Percentiles rank a stretch among this genome's conserved stretches.
phyloP scores from a whole-genome alignment of 495 filamentous ascomycete species.

The Penicillium longicatenatum region DNA sequence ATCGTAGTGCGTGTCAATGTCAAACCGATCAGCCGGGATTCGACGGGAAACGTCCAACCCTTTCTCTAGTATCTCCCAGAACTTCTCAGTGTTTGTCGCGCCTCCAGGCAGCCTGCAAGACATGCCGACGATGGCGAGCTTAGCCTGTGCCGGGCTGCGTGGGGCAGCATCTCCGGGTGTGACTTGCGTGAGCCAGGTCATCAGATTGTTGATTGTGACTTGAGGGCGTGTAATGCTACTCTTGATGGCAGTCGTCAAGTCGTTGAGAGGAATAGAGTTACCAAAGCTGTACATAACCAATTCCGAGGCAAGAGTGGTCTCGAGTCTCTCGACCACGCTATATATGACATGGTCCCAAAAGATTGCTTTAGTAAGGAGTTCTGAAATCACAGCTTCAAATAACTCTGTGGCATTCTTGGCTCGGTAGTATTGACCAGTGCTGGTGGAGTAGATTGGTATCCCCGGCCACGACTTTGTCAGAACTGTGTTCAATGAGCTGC shows the following conservation, averaged over 20 bases:
- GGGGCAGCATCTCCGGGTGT: too few species aligned
- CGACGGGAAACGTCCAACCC: slow-evolving; percentile 38
- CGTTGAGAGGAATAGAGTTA: not conserved
- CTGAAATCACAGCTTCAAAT: slow-evolving; percentile 26
- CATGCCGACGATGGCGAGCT: slow-evolving; percentile 48
- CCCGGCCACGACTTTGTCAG: too few species aligned
- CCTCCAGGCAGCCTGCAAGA: slow-evolving; percentile 42
- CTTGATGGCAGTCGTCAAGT: not conserved
- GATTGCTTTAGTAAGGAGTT: slow-evolving; percentile 18
- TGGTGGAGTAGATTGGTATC: slow-evolving; percentile 1
- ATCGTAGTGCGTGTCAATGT: slow-evolving; percentile 46
- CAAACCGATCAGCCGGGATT: slow-evolving; percentile 47
- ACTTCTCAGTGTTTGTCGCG: slow-evolving; percentile 31
- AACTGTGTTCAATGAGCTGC: too few species aligned
- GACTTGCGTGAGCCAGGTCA: too few species aligned
- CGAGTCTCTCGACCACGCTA: too few species aligned
- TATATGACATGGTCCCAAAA: not conserved
- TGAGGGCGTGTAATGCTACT: too few species aligned
- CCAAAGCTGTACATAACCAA: too few species aligned
- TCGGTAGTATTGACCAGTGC: not conserved
- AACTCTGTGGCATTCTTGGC: slow-evolving; percentile 12
- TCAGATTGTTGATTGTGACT: too few species aligned
- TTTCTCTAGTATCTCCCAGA: slow-evolving; percentile 45
- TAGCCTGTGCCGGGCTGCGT: slow-evolving; percentile 18
- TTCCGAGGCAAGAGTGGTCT: too few species aligned